A percentile compares a stretch with the other conserved stretches of the same genome.
phyloP scores from a whole-genome alignment of 129 eudicot genomes.

The Ambrosia trifida region DNA sequence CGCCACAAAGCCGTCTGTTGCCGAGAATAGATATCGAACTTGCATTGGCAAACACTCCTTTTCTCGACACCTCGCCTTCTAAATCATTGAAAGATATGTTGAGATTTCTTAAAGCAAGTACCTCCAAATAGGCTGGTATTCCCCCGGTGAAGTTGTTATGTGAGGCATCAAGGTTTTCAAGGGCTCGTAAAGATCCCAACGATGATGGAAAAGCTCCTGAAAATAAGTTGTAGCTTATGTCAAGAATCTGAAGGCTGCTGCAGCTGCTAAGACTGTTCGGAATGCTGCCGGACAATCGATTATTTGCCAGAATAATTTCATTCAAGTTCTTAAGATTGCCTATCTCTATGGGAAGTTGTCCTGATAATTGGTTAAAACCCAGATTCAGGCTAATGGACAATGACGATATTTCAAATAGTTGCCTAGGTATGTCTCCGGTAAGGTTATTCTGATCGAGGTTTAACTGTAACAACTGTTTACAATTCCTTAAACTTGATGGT shows the following conservation, averaged over 20 bases:
- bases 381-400: conserved; percentile 33
- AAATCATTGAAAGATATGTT: conserved; percentile 32
- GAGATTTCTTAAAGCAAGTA: conserved; percentile 4
- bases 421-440: conserved; percentile 34
- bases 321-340: conserved; percentile 27
- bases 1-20: conserved; percentile 35
- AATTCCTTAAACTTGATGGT: conserved; percentile 34
- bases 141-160: conserved; percentile 42
- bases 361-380: conserved; percentile 32
- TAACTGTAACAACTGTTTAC: conserved; percentile 20
- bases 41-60: conserved; percentile 34
- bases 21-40: conserved; percentile 20
- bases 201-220: conserved; percentile 36
- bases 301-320: conserved; percentile 23
- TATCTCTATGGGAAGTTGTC: conserved; percentile 35
- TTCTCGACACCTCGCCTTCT: conserved; percentile 30
- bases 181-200: conserved; percentile 26
- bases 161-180: conserved; percentile 30
- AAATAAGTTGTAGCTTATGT: conserved; percentile 21
- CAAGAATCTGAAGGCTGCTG: conserved; percentile 20
- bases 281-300: conserved; percentile 36
- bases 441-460: conserved; percentile 34
- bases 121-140: conserved; percentile 27
- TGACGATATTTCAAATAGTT: conserved; percentile 22
- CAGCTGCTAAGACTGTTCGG: conserved; percentile 33